Evolutionary conservation across 805 yeast genomes (phyloP), one percentile per base, ranked within the genome.

Genomic region (Metschnikowia kofuensis): DNA sequence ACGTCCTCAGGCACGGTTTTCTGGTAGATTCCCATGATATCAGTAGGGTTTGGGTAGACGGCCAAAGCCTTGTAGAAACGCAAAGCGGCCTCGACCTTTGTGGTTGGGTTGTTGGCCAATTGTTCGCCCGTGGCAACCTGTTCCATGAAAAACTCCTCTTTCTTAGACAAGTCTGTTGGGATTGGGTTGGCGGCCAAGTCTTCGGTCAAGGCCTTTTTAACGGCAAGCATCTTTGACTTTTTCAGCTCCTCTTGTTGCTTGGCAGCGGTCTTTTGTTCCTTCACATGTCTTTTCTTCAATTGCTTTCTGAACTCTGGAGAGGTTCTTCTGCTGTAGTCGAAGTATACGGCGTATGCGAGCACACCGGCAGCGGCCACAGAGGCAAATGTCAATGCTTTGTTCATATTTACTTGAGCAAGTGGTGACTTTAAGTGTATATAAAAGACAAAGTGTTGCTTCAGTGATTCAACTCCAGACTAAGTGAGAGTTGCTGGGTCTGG

Each of bases 31-130:
- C 85, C 86, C 65, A 94, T 78, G 60, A 94, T 82, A 62, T 89
- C 97, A 48, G 95, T 85, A 51, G 99, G 99, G 68, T 87, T 85
- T 53, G 99, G 98, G 69, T 91, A 92, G 44, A 90, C 91, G 38
- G 89, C 81, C 64, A 94, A 77, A 12, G 97, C 98, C 69, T 89
- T 87, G 80, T 94, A 94, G 79, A 90, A 94, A 57, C 85, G 80
- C 58, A 91, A 76, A 35, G 99, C 98, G 40, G 97, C 85, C 51
- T 85, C 89, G 55, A 86, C 70, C 67, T 87, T 89, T 57, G 80
- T 78, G 55, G 84, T 85, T 53, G 86, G 83, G 32, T 72, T 63
- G 55, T 79, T 74, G 54, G 89, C 80, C 58, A 87, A 75, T 67
- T 85, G 87, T 70, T 92, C 98, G 66, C 96, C 98, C 42, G 76